phyloP scores from a whole-genome alignment of 768 basidiomycete species.

The Leucosporidium scottii region DNA sequence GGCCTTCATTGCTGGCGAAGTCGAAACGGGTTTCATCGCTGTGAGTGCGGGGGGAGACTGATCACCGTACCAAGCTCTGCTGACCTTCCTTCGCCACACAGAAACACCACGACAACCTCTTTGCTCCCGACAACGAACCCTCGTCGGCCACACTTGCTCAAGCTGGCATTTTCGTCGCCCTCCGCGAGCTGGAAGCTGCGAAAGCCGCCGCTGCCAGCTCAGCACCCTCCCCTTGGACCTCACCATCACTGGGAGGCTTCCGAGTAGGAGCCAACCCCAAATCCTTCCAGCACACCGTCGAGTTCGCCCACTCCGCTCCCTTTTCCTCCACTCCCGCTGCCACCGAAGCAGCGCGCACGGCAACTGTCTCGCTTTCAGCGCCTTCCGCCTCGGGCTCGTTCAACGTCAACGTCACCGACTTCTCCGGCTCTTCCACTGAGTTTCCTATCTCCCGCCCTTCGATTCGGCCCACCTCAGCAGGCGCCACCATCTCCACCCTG shows the following conservation, averaged over 20 bases:
- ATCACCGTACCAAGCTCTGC: background rate
- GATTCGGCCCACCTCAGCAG: background rate
- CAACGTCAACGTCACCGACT: slow-evolving; percentile 12
- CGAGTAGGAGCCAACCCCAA: slow-evolving; percentile 64
- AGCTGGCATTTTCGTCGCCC: slow-evolving; percentile 66
- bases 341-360: background rate
- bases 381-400: background rate
- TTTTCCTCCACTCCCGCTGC: too few species aligned
- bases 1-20: slow-evolving; percentile 67
- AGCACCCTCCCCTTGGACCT: slow-evolving; percentile 50
- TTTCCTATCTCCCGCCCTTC: background rate
- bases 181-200: slow-evolving; percentile 53
- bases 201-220: slow-evolving; percentile 16
- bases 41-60: slow-evolving; percentile 45
- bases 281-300: background rate
- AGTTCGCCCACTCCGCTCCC: slow-evolving; percentile 10
- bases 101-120: slow-evolving; percentile 79
- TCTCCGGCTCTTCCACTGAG: background rate
- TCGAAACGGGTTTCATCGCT: slow-evolving; percentile 88
- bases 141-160: slow-evolving; percentile 63
- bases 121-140: slow-evolving; percentile 58
- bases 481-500: background rate
- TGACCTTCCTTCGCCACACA: slow-evolving; percentile 37
- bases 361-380: background rate
- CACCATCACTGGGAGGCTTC: slow-evolving; percentile 62